These are phyloP conservation scores for Endogone sp. DNA, from an alignment of 192 early-diverging fungal genomes.

Conservation along the genomic window DNA sequence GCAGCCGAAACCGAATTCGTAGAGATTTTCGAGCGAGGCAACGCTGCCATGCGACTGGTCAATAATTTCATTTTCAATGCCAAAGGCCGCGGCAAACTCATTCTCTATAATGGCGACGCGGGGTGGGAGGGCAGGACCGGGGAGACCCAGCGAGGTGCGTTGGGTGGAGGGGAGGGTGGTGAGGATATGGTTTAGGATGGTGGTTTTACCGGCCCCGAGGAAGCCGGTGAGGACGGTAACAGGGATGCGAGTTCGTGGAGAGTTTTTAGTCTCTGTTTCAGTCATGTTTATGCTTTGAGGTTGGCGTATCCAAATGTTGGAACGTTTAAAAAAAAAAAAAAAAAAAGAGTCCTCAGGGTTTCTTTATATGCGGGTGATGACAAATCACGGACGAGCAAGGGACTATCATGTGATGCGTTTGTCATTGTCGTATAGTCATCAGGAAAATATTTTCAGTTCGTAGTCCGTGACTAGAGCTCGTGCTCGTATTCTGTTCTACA, in stretches of 20 bases:
- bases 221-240: conserved; percentile 65
- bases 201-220: conserved; percentile 42
- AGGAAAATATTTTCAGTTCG: neutral
- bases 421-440: neutral
- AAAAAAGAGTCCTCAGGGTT: neutral
- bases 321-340: too few species aligned
- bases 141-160: conserved; percentile 1
- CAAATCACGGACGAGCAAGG: neutral
- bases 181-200: conserved; percentile 24
- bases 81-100: conserved; percentile 19
- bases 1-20: conserved; percentile 32
- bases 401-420: neutral
- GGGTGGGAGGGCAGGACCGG: conserved; percentile 3
- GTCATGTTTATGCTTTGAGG: neutral
- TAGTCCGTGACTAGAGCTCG: too few species aligned
- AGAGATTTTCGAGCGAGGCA: conserved; percentile 52
- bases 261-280: neutral
- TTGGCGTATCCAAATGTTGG: too few species aligned
- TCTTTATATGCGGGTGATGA: neutral
- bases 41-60: conserved; percentile 31
- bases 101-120: conserved; percentile 35
- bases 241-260: conserved; percentile 27
- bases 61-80: conserved; percentile 22
- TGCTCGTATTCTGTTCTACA: neutral
- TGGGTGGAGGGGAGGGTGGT: neutral